Evolutionary conservation across 1,284 basidiomycete genomes (phyloP), one percentile per base, ranked within the genome.

Genomic region (Ganoderma lucidum): DNA sequence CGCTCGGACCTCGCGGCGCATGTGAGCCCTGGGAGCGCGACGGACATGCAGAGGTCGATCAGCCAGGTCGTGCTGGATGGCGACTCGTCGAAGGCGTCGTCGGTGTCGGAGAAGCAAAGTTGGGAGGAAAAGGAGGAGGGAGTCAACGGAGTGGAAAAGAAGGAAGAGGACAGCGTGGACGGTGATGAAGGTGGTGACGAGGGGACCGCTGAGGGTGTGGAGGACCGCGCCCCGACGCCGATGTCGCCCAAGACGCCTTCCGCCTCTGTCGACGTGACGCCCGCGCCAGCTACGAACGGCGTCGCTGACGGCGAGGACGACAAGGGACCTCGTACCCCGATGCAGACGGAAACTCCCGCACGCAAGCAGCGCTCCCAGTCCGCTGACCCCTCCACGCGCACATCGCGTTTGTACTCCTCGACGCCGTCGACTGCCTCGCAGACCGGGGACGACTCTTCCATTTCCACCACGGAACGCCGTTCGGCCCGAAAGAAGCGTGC

Each of bases 1-100:
- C 86, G 93, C 65, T 94, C 93, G 63, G 95, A 96, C 81, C 82
- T 94, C n/a, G 91, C 91, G 9, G 90, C 88, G 8, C 93, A 94
- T 75, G 81, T 84, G 63, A 74, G 82, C 67, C 79, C 81, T 9
- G 71, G 72, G 5, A 76, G 72, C 67, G 71, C 78, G 4, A 69
- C 75, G 48, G 79, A 80, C 30, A 71, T 75, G 14, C 75, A 70
- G 14, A 71, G 75, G 28, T 79, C 79, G 6, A 74, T 80, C 67
- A 78, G 76, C 55, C 77, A 80, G 67, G 78, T 79, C 10, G 76
- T 80, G 17, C 53, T 73, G 53, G 76, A 78, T 41, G 74, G 74
- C 45, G 75, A 78, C 23, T 61, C 59, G 59, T 61, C 59, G n/a
- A 67, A 61, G 35, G 67, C 41, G 30, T 53, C 67, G 56, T 69